Conservation (phyloP, 306 rosid species). For the Erythrophleum fordii region DNA sequence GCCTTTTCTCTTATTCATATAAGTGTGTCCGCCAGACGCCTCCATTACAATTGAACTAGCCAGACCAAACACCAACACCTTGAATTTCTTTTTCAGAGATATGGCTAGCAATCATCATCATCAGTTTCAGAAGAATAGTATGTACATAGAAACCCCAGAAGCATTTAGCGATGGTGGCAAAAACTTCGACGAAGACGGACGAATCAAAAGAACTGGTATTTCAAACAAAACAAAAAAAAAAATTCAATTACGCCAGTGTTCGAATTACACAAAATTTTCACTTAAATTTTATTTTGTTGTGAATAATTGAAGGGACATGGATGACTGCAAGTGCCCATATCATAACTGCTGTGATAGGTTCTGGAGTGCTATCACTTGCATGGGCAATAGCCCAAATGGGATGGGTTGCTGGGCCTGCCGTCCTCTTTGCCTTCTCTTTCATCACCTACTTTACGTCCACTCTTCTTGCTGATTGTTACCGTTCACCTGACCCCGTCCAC, state of each 20-base stretch:
- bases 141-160: constrained; percentile 61
- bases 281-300: background rate
- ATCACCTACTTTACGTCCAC: constrained; percentile 82
- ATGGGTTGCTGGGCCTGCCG: constrained; percentile 81
- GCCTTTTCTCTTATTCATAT: constrained; percentile 32
- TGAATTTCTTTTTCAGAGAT: background rate
- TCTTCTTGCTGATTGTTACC: constrained; percentile 72
- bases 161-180: constrained; percentile 47
- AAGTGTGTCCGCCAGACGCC: constrained; percentile 3
- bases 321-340: constrained; percentile 85
- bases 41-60: background rate
- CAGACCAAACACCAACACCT: constrained; percentile 3
- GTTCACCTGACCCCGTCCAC: constrained; percentile 75
- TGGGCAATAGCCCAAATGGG: constrained; percentile 84
- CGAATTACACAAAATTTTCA: background rate
- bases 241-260: background rate
- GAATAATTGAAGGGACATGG: constrained; percentile 67
- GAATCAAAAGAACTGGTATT: constrained; percentile 69
- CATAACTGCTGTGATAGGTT: constrained; percentile 85
- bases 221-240: too few relatives aligned
- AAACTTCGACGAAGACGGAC: constrained; percentile 78
- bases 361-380: constrained; percentile 78
- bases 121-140: constrained; percentile 47
- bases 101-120: constrained; percentile 4
- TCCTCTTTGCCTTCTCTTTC: constrained; percentile 71